Base-by-base conservation (phyloP, 2,329 filamentous ascomycete genomes). In the Phyllachora maydis region DNA sequence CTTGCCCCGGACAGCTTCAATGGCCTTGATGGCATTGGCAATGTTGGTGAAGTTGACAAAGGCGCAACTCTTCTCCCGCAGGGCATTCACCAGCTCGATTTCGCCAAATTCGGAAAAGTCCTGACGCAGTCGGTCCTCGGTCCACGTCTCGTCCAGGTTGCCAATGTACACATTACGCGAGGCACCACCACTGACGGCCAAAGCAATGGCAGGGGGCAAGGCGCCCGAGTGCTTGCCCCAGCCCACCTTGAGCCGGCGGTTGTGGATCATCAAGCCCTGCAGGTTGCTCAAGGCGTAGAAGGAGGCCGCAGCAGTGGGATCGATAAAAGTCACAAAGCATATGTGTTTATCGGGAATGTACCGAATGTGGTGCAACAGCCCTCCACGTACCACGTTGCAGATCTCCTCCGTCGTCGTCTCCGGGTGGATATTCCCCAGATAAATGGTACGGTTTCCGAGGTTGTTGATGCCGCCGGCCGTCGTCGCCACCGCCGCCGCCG, bases 1-100 rank as follows among this genome's bases (percentile, higher is more conserved):
- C 43, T 83, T 82, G 41, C 82, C 77, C 28, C 88, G 71, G 33
- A 98, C 71, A 12, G 83, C 88, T 51, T 98, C 88, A 34, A 98
- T 98, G 1, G 88, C 88, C 58, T 98, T 98, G 59, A 98, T 98
- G 23, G 88, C 88, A 39, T 98, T 98, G 43, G 88, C 88, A 44
- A 98, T 98, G 54, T 98, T 98, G 43, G 88, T 98, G 48, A 98
- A 98, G 56, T 98, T 98, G 46, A 98, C 88, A 45, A 98, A 98
- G 1, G 88, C 88, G 47, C 88, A 98, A 55, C 83, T 93, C 70
- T 98, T 98, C 59, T 98, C 88, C 25, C 88, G 74, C 29, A 98
- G 58, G 10, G 88, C 78, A 52, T 98, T 98, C 32, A 98, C 82
- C 32, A 98, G 59, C 53, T 98, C 88, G 40, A 98, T 95, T 51